Evolutionary conservation across 345 rosid genomes (phyloP), one percentile per base, ranked within the genome.

Genomic region (Xanthoceras sorbifolium): DNA sequence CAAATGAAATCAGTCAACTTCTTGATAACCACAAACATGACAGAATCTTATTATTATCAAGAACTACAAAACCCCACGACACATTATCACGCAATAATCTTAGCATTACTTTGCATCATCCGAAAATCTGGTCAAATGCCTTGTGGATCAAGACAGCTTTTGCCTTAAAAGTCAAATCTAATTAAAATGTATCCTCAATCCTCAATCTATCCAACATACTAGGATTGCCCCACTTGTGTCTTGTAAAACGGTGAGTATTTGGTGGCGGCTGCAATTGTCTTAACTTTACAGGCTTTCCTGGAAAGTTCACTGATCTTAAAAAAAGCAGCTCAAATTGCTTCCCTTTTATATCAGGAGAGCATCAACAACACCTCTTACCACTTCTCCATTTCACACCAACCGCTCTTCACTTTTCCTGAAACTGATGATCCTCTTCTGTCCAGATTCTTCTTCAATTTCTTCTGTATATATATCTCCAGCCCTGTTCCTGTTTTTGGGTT

Each of bases 221-320:
- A 34, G 31, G 48, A 55, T 32, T 68, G 2, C 34, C 52, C 71
- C 2, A 6, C 34, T 44, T 17, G 1, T 12, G 22, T 34, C 12
- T 32, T 20, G 54, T 5, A 6, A 71, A 55, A 34, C 12, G 29
- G 1, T 71, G 64, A 0, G 64, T 14, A n/a, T 55, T n/a, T 12
- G 2, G 15, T 31, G 82, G 78, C 70, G 77, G 82, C 82, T 46
- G 31, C 0, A 14, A 3, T 15, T 66, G 63, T 44, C 77, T 29
- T 68, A 0, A 11, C 61, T 5, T 2, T 6, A 20, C 31, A 14
- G 62, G 22, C 29, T 32, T 79, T 73, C 82, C 34, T 1, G 31
- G 82, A 73, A 79, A 42, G 25, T 78, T 72, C 77, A 64, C 1
- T 3, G 0, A 20, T 22, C 6, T 38, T 7, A 20, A 1, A 40